phyloP scores from a whole-genome alignment of 225 moss, liverwort and hornwort genomes.

The Marchantia paleacea region DNA sequence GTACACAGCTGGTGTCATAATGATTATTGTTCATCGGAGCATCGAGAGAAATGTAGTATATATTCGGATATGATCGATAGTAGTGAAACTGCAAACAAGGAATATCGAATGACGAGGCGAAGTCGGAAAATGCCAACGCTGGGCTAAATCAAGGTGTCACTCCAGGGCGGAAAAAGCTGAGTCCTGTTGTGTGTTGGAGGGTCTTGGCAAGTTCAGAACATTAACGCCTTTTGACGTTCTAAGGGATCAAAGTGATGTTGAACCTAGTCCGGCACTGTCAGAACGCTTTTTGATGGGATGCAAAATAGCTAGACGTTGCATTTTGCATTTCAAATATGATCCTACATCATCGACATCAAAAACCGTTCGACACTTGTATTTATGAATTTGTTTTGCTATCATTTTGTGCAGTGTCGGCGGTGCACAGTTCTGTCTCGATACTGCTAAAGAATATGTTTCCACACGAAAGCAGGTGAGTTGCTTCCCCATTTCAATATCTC shows the following conservation, averaged over 20 bases:
- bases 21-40: not conserved
- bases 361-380: too few relatives aligned
- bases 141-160: not conserved
- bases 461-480: constrained; percentile 82
- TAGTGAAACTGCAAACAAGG: not conserved
- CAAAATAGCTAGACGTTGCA: not conserved
- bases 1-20: constrained; percentile 20
- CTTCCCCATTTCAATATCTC: not conserved
- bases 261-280: not conserved
- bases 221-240: not conserved
- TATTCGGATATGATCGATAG: not conserved
- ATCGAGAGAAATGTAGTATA: not conserved
- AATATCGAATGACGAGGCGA: not conserved
- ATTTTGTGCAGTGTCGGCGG: constrained; percentile 58
- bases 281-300: not conserved
- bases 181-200: not conserved
- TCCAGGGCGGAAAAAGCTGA: not conserved
- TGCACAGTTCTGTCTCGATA: constrained; percentile 94
- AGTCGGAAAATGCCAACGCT: not conserved
- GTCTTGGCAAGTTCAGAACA: not conserved
- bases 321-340: not conserved
- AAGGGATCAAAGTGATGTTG: not conserved
- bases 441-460: constrained; percentile 81
- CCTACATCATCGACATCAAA: not conserved
- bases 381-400: not conserved